Percentiles rank a stretch among this genome's conserved stretches.
Evolutionary conservation across 768 basidiomycete genomes (phyloP).

Genomic region (Podaxis sp.): DNA sequence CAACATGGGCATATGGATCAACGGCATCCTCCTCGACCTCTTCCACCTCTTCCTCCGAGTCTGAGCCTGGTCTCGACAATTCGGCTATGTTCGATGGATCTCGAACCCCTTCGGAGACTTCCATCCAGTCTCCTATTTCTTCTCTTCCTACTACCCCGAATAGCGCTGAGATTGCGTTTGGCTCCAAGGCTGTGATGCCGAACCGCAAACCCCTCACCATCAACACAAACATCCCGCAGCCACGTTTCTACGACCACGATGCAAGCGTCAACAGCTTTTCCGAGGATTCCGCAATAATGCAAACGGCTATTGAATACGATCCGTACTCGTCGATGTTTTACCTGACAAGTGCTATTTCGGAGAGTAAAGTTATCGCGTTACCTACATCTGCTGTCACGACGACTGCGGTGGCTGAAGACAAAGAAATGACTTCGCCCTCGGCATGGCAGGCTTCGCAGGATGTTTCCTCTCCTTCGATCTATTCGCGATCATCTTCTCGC

Average conservation of each 20-base stretch:
- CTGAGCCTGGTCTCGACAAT: slow-evolving; percentile 27
- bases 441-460: slow-evolving; percentile 46
- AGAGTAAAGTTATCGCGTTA: slow-evolving; percentile 35
- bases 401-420: slow-evolving; percentile 44
- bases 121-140: slow-evolving; percentile 49
- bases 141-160: slow-evolving; percentile 64
- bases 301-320: slow-evolving; percentile 71
- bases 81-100: slow-evolving; percentile 45
- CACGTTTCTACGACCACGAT: slow-evolving; percentile 47
- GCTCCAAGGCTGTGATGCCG: slow-evolving; percentile 32
- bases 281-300: slow-evolving; percentile 65
- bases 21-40: slow-evolving; percentile 39
- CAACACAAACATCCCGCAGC: slow-evolving; percentile 51
- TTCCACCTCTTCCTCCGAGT: slow-evolving; percentile 13
- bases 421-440: slow-evolving; percentile 53
- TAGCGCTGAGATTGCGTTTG: slow-evolving; percentile 42
- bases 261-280: slow-evolving; percentile 43
- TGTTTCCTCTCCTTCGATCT: slow-evolving; percentile 46
- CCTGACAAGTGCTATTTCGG: slow-evolving; percentile 44
- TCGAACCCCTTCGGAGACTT: slow-evolving; percentile 43
- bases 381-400: slow-evolving; percentile 37
- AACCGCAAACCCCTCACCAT: slow-evolving; percentile 47
- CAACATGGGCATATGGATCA: slow-evolving; percentile 57
- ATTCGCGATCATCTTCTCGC: slow-evolving; percentile 41
- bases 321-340: slow-evolving; percentile 60